phyloP scores from a whole-genome alignment of 2,329 filamentous ascomycete species.

The Paracoccidioides lutzii region DNA sequence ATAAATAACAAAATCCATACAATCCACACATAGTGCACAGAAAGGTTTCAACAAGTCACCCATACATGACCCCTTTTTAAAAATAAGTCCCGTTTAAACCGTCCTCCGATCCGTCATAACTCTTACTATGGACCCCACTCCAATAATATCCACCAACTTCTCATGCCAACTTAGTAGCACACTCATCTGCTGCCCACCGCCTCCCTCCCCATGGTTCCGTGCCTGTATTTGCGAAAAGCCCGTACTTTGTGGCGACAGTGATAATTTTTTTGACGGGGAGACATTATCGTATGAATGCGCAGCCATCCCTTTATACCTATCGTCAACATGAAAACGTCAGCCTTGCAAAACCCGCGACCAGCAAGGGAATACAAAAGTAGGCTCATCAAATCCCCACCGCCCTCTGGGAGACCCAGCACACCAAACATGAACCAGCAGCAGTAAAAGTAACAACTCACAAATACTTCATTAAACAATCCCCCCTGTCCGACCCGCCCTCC shows the following conservation, averaged over 20 bases:
- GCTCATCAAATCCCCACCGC: not conserved
- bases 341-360: not conserved
- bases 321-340: not conserved
- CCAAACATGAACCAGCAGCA: not conserved
- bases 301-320: constrained; percentile 83
- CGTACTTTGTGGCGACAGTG: constrained; percentile 60
- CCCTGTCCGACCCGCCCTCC: constrained; percentile 66
- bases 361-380: not conserved
- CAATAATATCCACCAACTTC: constrained; percentile 90
- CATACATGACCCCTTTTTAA: not conserved
- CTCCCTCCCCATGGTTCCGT: constrained; percentile 47
- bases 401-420: not conserved
- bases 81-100: constrained; percentile 41
- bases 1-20: not conserved
- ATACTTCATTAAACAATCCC: constrained; percentile 97
- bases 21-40: not conserved
- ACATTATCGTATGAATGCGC: constrained; percentile 25
- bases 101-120: constrained; percentile 95
- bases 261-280: constrained; percentile 35
- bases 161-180: constrained; percentile 97
- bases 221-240: constrained; percentile 72
- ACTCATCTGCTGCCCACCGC: constrained; percentile 82
- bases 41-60: not conserved
- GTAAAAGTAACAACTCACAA: constrained; percentile 46
- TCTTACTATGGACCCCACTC: constrained; percentile 80